Base-by-base conservation (phyloP, 2,329 filamentous ascomycete genomes). In the Fusarium abutilonis region DNA sequence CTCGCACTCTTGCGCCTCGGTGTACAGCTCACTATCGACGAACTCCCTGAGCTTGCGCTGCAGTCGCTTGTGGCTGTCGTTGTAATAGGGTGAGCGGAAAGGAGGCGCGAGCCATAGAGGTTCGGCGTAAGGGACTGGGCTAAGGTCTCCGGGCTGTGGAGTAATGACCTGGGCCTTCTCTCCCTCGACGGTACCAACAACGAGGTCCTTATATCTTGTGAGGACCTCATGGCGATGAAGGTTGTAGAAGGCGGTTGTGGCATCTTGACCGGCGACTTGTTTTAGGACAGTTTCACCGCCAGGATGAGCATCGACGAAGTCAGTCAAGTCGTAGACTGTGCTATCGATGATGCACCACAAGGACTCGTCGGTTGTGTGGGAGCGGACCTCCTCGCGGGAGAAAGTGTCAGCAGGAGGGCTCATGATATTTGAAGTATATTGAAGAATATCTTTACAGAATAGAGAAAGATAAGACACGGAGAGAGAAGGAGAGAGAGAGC, bases 191-290 rank as follows among this genome's bases (percentile, higher is more conserved):
- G 86, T 90, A 71, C 92, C 92, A 68, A 96, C 84, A 76, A 86
- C 89, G 15, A 96, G 83, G 69, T 85, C 82, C 42, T 83, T 78
- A 81, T 96, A 96, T 75, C 93, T 93, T 59, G 87, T 80, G 10
- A 96, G 83, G n/a, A 96, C 91, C 77, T 96, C 92, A 68, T 96
- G 92, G 23, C 92, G 83, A 79, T 97, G 93, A 49, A 97, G 87
- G 80, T 96, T 96, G 85, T 96, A 96, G 77, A 96, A 96, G 53
- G 89, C 89, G 32, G 83, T 79, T 2, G 92, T 96, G 46, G 92
- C 91, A 72, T 96, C 92, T 66, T 86, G 84, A 61, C 92, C 92
- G 28, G 90, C 92, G 43, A 94, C 86, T 77, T 96, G 91, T 50
- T 85, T 83, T 34, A 96, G 85, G 21, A 96, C 92, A 39, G 90